A percentile compares a stretch with the other conserved stretches of the same genome.
Evolutionary conservation across 306 rosid species (phyloP).

Genomic region (Vigna trinervia): DNA sequence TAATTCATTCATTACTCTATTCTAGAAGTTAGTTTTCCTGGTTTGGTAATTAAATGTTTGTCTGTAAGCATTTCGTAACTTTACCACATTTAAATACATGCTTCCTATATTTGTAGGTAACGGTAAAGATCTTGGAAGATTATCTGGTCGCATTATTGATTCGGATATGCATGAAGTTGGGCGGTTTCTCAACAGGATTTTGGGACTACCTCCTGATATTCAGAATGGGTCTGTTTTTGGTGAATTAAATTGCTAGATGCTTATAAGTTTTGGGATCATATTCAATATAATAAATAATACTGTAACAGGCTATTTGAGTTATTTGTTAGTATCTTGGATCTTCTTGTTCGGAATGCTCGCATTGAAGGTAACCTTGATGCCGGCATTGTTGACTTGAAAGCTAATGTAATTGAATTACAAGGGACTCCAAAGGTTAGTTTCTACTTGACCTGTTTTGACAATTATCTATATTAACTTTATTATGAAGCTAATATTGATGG

Average conservation of each 20-base stretch:
- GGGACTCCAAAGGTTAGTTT: slow-evolving; percentile 90
- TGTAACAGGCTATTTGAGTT: slow-evolving; percentile 81
- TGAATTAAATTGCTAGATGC: slow-evolving; percentile 36
- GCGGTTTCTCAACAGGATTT: slow-evolving; percentile 92
- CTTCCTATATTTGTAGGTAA: slow-evolving; percentile 59
- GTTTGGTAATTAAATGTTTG: neutral
- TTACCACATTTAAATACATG: slow-evolving; percentile 30
- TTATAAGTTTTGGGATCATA: slow-evolving; percentile 41
- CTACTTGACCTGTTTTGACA: slow-evolving; percentile 36
- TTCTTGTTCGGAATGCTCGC: slow-evolving; percentile 88
- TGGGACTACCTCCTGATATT: slow-evolving; percentile 92
- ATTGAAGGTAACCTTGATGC: slow-evolving; percentile 97
- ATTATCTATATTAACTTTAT: slow-evolving; percentile 36
- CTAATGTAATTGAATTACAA: slow-evolving; percentile 79
- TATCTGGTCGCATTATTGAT: slow-evolving; percentile 83
- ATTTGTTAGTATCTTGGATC: slow-evolving; percentile 93
- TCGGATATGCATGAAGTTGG: slow-evolving; percentile 98
- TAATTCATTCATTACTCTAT: slow-evolving; percentile 46
- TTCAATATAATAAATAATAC: slow-evolving; percentile 46
- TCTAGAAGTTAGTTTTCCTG: neutral
- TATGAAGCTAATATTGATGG: slow-evolving; percentile 34
- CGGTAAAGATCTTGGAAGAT: slow-evolving; percentile 77
- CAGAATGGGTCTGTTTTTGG: slow-evolving; percentile 79
- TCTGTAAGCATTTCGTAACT: slow-evolving; percentile 15
- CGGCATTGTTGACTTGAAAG: slow-evolving; percentile 96